Evolutionary conservation across 2,329 filamentous ascomycete genomes (phyloP).

Genomic region (Penicillium sp.): DNA sequence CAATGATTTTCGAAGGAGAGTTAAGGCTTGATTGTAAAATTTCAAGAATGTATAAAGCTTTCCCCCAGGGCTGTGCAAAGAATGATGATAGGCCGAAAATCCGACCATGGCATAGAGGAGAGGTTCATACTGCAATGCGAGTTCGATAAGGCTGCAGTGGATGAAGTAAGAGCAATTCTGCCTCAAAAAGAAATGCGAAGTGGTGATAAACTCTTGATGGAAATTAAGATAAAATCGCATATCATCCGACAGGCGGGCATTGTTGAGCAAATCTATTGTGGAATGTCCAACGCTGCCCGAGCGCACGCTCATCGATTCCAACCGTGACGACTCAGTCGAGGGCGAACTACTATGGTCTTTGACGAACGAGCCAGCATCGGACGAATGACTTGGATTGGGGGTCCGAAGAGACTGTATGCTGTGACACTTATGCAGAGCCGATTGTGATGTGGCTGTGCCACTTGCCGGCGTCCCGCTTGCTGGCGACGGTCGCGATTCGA

Average conservation of each 20-base stretch:
- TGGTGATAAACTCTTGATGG: conserved; percentile 72
- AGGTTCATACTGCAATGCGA: conserved; percentile 74
- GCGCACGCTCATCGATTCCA: conserved; percentile 37
- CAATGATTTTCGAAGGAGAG: conserved; percentile 68
- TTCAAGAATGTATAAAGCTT: conserved; percentile 78
- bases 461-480: conserved; percentile 21
- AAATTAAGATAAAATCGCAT: conserved; percentile 76
- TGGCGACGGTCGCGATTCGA: conserved; percentile 26
- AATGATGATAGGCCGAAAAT: conserved; percentile 84
- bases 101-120: conserved; percentile 83
- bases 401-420: conserved; percentile 33
- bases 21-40: conserved; percentile 88
- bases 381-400: conserved; percentile 26
- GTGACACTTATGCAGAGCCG: conserved; percentile 27
- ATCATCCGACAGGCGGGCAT: conserved; percentile 55
- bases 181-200: conserved; percentile 79
- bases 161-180: conserved; percentile 72
- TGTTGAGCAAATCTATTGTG: conserved; percentile 29
- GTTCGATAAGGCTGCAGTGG: conserved; percentile 65
- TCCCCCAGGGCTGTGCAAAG: conserved; percentile 67
- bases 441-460: conserved; percentile 20
- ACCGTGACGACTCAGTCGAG: conserved; percentile 49
- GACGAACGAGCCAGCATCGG: conserved; percentile 39
- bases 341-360: conserved; percentile 53
- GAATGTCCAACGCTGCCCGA: conserved; percentile 33